Percentiles rank a stretch among this genome's conserved stretches.
phyloP scores from a whole-genome alignment of 805 yeast genomes.

The Schizosaccharomyces pombe region DNA sequence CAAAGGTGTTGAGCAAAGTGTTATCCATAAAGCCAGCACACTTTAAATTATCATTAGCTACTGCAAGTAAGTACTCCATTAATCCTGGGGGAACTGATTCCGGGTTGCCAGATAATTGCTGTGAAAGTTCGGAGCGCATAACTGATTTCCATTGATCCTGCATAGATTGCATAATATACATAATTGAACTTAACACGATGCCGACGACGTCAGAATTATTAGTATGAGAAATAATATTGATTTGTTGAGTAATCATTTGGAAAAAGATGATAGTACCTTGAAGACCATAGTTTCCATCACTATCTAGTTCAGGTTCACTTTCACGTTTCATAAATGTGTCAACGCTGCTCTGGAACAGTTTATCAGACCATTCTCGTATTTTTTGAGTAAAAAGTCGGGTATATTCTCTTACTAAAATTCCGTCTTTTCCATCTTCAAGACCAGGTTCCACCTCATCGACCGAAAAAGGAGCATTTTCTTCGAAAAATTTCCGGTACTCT shows the following conservation, averaged over 20 bases:
- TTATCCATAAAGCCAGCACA: constrained; percentile 50
- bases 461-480: constrained; percentile 25
- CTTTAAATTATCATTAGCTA: constrained; percentile 63
- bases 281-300: constrained; percentile 35
- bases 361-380: constrained; percentile 66
- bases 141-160: constrained; percentile 38
- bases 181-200: constrained; percentile 55
- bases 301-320: constrained; percentile 50
- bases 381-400: constrained; percentile 43
- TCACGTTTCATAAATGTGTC: constrained; percentile 38
- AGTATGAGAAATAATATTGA: constrained; percentile 66
- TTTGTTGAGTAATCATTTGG: constrained; percentile 70
- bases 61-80: constrained; percentile 56
- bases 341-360: constrained; percentile 42
- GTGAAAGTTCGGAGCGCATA: constrained; percentile 19
- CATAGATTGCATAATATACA: constrained; percentile 33
- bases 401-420: constrained; percentile 54
- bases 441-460: constrained; percentile 28
- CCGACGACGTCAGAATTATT: constrained; percentile 58
- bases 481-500: constrained; percentile 33
- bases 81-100: constrained; percentile 45
- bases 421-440: constrained; percentile 51
- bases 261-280: constrained; percentile 62
- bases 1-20: constrained; percentile 24
- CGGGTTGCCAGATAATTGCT: constrained; percentile 23